A percentile compares a stretch with the other conserved stretches of the same genome.
Conservation (phyloP, 2,329 filamentous ascomycete species). For the Periglandula ipomoeae region DNA sequence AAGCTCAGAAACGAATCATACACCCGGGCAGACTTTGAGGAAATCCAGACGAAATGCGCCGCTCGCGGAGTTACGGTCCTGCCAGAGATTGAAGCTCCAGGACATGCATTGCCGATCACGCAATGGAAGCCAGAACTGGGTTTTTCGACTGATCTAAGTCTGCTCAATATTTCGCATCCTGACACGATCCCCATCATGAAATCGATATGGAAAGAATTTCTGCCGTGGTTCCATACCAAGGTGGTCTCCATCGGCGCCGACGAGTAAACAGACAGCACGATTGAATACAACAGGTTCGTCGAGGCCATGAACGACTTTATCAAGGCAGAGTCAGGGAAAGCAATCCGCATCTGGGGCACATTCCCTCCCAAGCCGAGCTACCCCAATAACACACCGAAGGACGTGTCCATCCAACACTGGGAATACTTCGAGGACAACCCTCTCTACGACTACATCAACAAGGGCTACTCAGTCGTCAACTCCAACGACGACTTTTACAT, state of each 20-base stretch:
- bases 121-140: conserved; percentile 46
- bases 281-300: conserved; percentile 39
- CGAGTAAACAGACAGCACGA: conserved; percentile 34
- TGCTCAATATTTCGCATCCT: conserved; percentile 40
- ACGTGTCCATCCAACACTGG: conserved; percentile 23
- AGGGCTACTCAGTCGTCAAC: conserved; percentile 14
- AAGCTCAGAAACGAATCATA: conserved; percentile 41
- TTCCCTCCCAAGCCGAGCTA: conserved; percentile 9
- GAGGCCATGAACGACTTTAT: conserved; percentile 39
- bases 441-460: conserved; percentile 10
- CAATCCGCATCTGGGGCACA: conserved; percentile 43
- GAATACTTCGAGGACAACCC: conserved; percentile 12
- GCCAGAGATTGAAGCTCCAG: conserved; percentile 44
- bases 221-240: conserved; percentile 43
- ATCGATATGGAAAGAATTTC: conserved; percentile 39
- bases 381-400: not conserved
- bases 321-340: conserved; percentile 26
- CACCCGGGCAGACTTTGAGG: conserved; percentile 30
- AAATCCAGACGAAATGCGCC: conserved; percentile 39
- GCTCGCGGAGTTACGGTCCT: conserved; percentile 40
- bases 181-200: conserved; percentile 41
- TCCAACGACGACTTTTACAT: conserved; percentile 12
- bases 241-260: conserved; percentile 46
- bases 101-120: conserved; percentile 39
- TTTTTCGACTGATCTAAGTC: conserved; percentile 28